Conservation (phyloP, 495 filamentous ascomycete genomes). For the Thermochaetoides thermophila region DNA sequence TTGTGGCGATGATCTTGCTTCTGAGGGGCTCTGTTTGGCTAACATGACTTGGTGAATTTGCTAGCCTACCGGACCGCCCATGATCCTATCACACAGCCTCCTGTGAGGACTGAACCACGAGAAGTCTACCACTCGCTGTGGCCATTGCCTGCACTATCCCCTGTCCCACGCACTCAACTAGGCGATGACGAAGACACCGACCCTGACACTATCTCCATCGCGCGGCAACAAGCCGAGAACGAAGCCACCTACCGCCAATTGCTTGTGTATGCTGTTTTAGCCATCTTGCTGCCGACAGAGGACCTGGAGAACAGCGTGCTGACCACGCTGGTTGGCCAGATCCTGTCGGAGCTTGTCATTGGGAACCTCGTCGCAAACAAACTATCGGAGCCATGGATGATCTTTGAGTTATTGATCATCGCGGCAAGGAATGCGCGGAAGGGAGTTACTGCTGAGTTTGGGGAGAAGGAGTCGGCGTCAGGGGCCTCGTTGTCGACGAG, state of each 20-base stretch:
- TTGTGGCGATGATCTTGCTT: conserved; percentile 5
- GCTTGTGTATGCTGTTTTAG: conserved; percentile 61
- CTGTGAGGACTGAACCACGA: conserved; percentile 41
- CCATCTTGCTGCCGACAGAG: conserved; percentile 76
- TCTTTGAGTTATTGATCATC: conserved; percentile 67
- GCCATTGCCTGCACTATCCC: conserved; percentile 65
- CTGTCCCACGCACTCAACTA: conserved; percentile 50
- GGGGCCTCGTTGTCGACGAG: conserved; percentile 1
- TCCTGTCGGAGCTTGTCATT: conserved; percentile 74
- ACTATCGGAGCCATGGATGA: conserved; percentile 68
- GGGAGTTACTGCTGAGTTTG: no score
- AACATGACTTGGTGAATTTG: not conserved
- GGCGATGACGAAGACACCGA: no score
- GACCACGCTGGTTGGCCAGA: conserved; percentile 64
- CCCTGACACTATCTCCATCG: conserved; percentile 33
- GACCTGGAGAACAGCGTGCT: conserved; percentile 80
- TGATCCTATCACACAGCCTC: conserved; percentile 36
- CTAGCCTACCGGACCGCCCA: conserved; percentile 42
- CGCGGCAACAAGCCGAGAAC: conserved; percentile 62
- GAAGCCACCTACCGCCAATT: conserved; percentile 71
- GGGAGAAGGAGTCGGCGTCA: conserved; percentile 1
- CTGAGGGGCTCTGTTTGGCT: not conserved
- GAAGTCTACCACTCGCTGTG: conserved; percentile 71
- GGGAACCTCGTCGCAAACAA: conserved; percentile 62
- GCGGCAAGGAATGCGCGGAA: conserved; percentile 15